These are phyloP conservation scores for Pestalotiopsis sp. DNA, from an alignment of 2,329 filamentous ascomycete species.

Conservation along the genomic window DNA sequence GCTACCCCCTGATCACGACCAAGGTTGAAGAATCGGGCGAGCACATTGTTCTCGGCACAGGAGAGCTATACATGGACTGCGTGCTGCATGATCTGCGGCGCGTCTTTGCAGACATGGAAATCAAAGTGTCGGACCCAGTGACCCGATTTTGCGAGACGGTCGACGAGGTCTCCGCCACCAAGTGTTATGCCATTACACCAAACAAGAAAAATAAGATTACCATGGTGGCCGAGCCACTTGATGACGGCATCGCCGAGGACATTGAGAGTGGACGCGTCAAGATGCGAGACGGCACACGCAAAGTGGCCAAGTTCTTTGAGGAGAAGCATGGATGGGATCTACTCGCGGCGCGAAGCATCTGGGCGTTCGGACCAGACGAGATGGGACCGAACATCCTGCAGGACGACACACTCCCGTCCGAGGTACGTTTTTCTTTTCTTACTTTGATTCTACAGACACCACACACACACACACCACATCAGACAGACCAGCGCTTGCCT, in stretches of 20 bases:
- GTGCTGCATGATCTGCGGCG: constrained; percentile 91
- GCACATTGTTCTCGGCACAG: constrained; percentile 91
- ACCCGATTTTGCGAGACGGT: constrained; percentile 98
- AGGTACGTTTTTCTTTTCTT: constrained; percentile 52
- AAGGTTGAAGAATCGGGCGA: constrained; percentile 98
- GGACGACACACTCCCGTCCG: constrained; percentile 92
- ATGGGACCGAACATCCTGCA: constrained; percentile 93
- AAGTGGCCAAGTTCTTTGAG: constrained; percentile 96
- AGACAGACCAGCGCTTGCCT: neutral
- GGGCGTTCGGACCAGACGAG: constrained; percentile 97
- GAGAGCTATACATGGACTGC: constrained; percentile 99
- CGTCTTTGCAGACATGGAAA: constrained; percentile 98
- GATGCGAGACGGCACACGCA: constrained; percentile 89
- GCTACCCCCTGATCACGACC: constrained; percentile 91
- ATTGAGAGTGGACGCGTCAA: constrained; percentile 89
- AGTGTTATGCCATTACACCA: constrained; percentile 95
- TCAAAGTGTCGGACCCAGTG: constrained; percentile 97
- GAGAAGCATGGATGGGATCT: constrained; percentile 97
- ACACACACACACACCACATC: neutral
- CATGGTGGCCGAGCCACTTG: constrained; percentile 95
- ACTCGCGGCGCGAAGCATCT: constrained; percentile 90
- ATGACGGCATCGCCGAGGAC: constrained; percentile 91
- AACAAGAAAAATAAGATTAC: constrained; percentile 99
- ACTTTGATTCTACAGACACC: neutral
- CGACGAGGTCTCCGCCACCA: constrained; percentile 94